phyloP scores from a whole-genome alignment of 768 basidiomycete genomes.

The Heimioporus sp. region DNA sequence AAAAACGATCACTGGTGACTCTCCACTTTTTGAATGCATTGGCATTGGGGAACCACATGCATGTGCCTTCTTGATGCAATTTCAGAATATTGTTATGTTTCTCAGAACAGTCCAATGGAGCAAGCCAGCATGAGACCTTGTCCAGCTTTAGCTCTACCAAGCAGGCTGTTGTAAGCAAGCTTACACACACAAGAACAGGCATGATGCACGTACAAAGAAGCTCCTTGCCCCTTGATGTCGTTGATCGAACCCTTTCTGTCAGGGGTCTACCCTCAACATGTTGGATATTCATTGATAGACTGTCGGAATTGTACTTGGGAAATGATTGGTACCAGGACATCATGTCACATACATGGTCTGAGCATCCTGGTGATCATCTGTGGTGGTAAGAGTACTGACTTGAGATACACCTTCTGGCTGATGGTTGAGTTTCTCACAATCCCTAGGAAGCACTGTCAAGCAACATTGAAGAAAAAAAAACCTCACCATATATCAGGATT shows the following conservation, averaged over 20 bases:
- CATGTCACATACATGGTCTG: too few relatives aligned
- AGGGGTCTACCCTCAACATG: too few relatives aligned
- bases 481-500: background rate
- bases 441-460: background rate
- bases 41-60: background rate
- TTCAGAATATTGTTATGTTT: background rate
- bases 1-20: background rate
- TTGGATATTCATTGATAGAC: too few relatives aligned
- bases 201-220: background rate
- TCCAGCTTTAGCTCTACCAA: background rate
- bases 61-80: background rate
- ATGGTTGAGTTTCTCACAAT: background rate
- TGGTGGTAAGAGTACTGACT: too few relatives aligned
- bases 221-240: too few relatives aligned
- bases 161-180: background rate
- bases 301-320: too few relatives aligned
- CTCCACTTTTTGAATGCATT: background rate
- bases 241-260: too few relatives aligned
- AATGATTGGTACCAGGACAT: too few relatives aligned
- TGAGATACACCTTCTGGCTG: background rate
- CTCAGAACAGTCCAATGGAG: background rate
- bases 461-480: too few relatives aligned
- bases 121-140: background rate
- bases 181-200: background rate
- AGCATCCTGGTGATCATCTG: too few relatives aligned